Conservation (phyloP, 2,329 filamentous ascomycete genomes). For the Beauveria caledonica region DNA sequence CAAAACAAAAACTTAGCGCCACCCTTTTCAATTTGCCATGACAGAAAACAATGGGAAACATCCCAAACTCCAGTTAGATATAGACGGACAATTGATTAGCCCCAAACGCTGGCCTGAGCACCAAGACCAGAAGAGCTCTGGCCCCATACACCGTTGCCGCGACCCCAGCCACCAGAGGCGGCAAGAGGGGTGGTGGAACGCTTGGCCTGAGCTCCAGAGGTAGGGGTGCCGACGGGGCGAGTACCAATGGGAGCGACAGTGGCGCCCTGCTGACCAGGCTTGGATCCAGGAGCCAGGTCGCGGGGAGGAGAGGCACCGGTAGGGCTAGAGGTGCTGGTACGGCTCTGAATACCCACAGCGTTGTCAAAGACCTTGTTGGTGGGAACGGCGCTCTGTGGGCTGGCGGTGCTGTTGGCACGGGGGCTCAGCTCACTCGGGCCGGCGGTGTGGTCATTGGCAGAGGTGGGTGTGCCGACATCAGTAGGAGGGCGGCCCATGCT, state of each 20-base stretch:
- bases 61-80: constrained; percentile 4
- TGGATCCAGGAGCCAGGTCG: constrained; percentile 45
- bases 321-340: constrained; percentile 77
- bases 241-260: constrained; percentile 91
- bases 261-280: constrained; percentile 46
- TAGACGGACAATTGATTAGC: constrained; percentile 39
- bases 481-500: constrained; percentile 35
- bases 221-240: constrained; percentile 59
- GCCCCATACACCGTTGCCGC: constrained; percentile 76
- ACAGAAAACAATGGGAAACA: constrained; percentile 14
- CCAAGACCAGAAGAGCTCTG: constrained; percentile 72
- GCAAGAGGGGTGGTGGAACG: constrained; percentile 83
- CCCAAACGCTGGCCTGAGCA: constrained; percentile 91
- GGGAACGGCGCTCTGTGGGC: constrained; percentile 60
- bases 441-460: constrained; percentile 37
- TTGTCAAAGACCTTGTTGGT: constrained; percentile 55
- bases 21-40: neutral
- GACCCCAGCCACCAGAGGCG: constrained; percentile 81
- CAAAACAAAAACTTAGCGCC: neutral
- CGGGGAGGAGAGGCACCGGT: constrained; percentile 71
- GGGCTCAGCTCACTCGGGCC: constrained; percentile 44
- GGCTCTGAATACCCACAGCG: constrained; percentile 49
- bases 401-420: constrained; percentile 76
- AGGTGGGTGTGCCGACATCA: constrained; percentile 32
- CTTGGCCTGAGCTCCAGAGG: constrained; percentile 48